Base-by-base conservation (phyloP, 352 stramenopile species). In the Pythium vanterpoolii region DNA sequence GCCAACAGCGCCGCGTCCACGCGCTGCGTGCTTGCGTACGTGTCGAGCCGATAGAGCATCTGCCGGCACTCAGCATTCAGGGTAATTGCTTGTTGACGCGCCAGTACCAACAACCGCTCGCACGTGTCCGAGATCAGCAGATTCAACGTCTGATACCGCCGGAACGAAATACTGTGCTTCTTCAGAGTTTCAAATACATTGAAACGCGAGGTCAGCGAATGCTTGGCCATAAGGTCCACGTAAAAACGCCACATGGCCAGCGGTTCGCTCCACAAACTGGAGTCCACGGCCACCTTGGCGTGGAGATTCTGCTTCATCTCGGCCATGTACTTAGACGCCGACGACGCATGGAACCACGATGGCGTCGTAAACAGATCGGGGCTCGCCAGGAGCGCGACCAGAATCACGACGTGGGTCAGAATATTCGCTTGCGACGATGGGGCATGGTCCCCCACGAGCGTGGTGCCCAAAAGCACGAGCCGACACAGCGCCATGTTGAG, bases 81-180 rank as follows among this genome's bases (percentile, higher is more conserved):
- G 8, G 80, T 40, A 23, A 80, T 59, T 0, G 58, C 56, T 42
- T 72, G 74, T 46, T 64, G 68, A 31, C 81, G 88, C 0, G 72
- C 69, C 4, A 90, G 52, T 7, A 71, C 60, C 39, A 89, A 73
- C 30, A 93, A 53, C 13, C 84, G 84, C 11, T 69, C 71, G 45
- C 83, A 93, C 11, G 90, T 66, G 51, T 94, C 85, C 9, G 80
- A 87, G 38, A 94, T 88, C 38, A 94, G 44, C 39, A 88, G 81
- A 49, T 91, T 90, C 14, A 91, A 66, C 7, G 83, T 81, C 60
- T 94, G 81, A 55, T 74, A 93, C 23, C 85, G 83, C 19, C 82
- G 80, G 36, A 62, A 60, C 6, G 85, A 90, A 28, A 93, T 88
- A 5, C 73, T 73, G 38, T 76, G 44, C 36, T 84, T 78, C 42